Base-by-base conservation (phyloP, 2,329 filamentous ascomycete genomes). In the Xylariaceae sp. region DNA sequence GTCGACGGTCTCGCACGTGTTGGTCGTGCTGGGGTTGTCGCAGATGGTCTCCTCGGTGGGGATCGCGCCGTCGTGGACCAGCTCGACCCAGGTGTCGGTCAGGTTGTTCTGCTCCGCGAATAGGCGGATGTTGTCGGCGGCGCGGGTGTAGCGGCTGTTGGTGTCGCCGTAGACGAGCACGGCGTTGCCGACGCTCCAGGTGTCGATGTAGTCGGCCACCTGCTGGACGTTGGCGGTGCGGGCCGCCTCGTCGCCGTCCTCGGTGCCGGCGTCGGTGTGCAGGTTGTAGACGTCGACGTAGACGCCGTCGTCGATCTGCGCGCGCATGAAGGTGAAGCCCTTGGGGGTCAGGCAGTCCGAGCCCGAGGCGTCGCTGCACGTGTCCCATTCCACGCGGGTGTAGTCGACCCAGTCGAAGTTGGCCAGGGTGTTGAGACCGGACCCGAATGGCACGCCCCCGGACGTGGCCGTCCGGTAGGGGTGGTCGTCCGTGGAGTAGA, bases 281-380 rank as follows among this genome's bases (percentile, higher is more conserved):
- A 85, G 53, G 56, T 86, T 85, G 65, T 85, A 85, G 7, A 77
- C 65, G 56, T 85, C 81, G 18, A 82, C 61, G 45, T 74, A 81
- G 7, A 78, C 70, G 13, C 72, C 72, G 28, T 69, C 64, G 8
- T 67, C 69, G 12, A 83, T 50, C 16, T 68, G 62, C 31, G 74
- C 60, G 11, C 79, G 73, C 79, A 85, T 83, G 36, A 79, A 79
- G 1, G 80, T 84, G 59, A 84, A 85, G 12, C 82, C 82, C 61
- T 86, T 86, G 17, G 80, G 82, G 1, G 81, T 85, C 47, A 85
- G 63, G 56, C 82, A 85, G 58, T 86, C 82, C 1, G 59, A 53
- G 0, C 69, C 71, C 0, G 74, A 77, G 28, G 71, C 70, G 53
- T 77, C 60, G 43, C 74, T 78, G 62, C 81, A 84, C 3, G 57